phyloP scores from a whole-genome alignment of 106 monocot genomes.

The Dendrobium catenatum region DNA sequence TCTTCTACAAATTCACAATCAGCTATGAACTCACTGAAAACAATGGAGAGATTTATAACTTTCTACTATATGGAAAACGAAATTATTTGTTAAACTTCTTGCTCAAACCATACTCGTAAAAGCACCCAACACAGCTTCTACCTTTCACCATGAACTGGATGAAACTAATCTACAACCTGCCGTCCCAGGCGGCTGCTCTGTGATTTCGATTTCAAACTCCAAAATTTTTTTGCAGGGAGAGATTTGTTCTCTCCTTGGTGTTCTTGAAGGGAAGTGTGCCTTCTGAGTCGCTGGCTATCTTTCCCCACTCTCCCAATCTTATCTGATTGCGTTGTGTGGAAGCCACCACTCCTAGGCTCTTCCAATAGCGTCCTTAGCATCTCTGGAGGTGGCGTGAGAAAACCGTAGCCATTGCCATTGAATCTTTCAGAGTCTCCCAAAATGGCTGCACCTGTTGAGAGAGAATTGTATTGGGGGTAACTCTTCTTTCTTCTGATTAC shows the following conservation, averaged over 20 bases:
- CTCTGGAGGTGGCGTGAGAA: not conserved
- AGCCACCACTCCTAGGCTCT: not conserved
- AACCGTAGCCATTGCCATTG: not conserved
- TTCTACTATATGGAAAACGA: not conserved
- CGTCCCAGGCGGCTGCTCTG: not conserved
- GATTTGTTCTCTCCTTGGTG: not conserved
- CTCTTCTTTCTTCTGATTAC: constrained; percentile 7
- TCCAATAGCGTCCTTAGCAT: not conserved
- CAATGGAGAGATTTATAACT: no score
- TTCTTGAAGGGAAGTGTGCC: not conserved
- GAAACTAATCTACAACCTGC: not conserved
- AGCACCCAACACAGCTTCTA: not conserved
- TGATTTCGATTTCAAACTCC: not conserved
- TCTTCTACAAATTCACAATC: no score
- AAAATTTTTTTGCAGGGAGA: not conserved
- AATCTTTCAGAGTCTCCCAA: not conserved
- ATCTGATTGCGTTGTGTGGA: not conserved
- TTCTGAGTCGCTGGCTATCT: not conserved
- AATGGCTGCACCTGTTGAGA: constrained; percentile 1
- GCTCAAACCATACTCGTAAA: no score
- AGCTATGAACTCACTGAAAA: no score
- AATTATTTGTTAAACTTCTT: not conserved
- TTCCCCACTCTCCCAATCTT: not conserved
- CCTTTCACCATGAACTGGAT: not conserved
- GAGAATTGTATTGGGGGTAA: not conserved